These are phyloP conservation scores for Rhynchospora breviuscula DNA, from an alignment of 176 grass and related monocot genomes.

Conservation along the genomic window DNA sequence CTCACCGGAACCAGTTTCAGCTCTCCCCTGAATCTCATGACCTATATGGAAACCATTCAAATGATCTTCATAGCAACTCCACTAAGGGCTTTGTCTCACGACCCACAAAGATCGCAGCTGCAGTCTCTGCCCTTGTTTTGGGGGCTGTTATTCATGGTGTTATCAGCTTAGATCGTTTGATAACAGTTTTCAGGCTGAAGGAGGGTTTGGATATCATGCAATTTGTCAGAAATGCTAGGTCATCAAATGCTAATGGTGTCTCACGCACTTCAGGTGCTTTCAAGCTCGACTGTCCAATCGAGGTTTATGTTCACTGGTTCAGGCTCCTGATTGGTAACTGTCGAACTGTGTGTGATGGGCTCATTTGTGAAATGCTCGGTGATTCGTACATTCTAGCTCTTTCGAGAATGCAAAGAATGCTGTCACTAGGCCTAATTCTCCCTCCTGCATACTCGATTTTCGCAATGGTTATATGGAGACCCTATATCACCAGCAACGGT, in stretches of 20 bases:
- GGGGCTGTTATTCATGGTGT: slow-evolving; percentile 81
- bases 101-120: slow-evolving; percentile 65
- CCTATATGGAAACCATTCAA: slow-evolving; percentile 66
- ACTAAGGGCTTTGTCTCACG: slow-evolving; percentile 66
- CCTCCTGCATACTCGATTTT: slow-evolving; percentile 90
- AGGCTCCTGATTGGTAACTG: slow-evolving; percentile 82
- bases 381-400: slow-evolving; percentile 81
- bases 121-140: slow-evolving; percentile 82
- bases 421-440: slow-evolving; percentile 65
- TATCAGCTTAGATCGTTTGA: slow-evolving; percentile 74
- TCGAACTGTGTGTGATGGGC: slow-evolving; percentile 75
- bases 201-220: slow-evolving; percentile 83
- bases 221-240: slow-evolving; percentile 59
- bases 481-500: slow-evolving; percentile 49
- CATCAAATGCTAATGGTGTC: slow-evolving; percentile 60
- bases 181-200: slow-evolving; percentile 76
- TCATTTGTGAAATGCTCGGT: slow-evolving; percentile 85
- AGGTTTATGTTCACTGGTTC: slow-evolving; percentile 91
- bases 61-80: slow-evolving; percentile 51
- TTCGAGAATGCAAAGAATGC: slow-evolving; percentile 77
- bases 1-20: slow-evolving; percentile 87
- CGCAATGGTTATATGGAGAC: slow-evolving; percentile 87
- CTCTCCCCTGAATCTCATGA: slow-evolving; percentile 79
- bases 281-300: slow-evolving; percentile 58
- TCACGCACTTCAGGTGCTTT: slow-evolving; percentile 47